Base-by-base conservation (phyloP, 805 yeast species). In the Wickerhamiella sergipiensis region DNA sequence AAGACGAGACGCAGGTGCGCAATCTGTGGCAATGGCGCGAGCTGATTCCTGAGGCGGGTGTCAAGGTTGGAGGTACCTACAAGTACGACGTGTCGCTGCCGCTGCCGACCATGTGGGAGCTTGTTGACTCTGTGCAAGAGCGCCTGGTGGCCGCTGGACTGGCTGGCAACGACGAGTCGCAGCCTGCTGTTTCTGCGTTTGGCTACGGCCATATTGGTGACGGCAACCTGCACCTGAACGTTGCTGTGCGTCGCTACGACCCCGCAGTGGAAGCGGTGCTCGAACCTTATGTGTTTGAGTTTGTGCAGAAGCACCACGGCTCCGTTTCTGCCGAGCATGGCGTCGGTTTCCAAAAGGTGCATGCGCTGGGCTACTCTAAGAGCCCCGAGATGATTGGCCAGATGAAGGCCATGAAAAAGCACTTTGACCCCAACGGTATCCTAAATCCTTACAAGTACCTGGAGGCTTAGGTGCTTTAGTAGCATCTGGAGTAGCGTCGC, bases 131-230 rank as follows among this genome's bases (percentile, higher is more conserved):
- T 6, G 80, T 81, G n/a, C 77, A 81, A 57, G 78, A 67, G 45
- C 76, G 76, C 59, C 71, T 92, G 55, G 61, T 53, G 1, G 78
- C 73, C 33, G 73, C 75, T 29, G 80, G 76, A 1, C 68, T 90
- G 50, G 68, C 81, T 21, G 85, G 83, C 50, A 78, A 75, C 46
- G 78, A 80, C 33, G 83, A 77, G 43, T 45, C 60, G 12, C 76
- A 74, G 64, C 95, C 97, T 2, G 97, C 85, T 2, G 81, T 86
- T 50, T 83, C 79, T 54, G 95, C 94, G 10, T 81, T 90, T 57
- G 98, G 98, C 0, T 92, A 90, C 62, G 98, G 98, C n/a, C 98
- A 92, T 63, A 77, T 92, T 61, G 98, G 98, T 51, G 98, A 92
- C 64, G 97, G 98, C 49, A 92, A 92, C 68, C 72, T 92, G 61